phyloP scores from a whole-genome alignment of 192 early-diverging fungal genomes.

The Rhizophagus prolifer region DNA sequence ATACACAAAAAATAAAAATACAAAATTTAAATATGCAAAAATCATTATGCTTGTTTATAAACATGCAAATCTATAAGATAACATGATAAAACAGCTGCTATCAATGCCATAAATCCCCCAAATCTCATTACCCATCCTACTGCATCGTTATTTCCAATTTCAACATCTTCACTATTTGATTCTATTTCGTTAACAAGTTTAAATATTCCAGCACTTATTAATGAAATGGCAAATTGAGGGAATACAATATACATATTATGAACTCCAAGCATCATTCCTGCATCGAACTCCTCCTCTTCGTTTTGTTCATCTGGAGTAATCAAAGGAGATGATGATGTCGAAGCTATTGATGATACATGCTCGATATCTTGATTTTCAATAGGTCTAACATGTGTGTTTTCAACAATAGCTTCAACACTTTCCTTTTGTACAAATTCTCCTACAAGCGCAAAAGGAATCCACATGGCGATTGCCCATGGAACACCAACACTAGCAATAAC shows the following conservation, averaged over 20 bases:
- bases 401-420: not conserved
- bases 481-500: slow-evolving; percentile 76
- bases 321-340: not conserved
- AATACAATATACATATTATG: slow-evolving; percentile 95
- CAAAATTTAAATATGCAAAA: not conserved
- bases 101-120: slow-evolving; percentile 67
- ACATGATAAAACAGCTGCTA: slow-evolving; percentile 61
- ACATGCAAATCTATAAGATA: slow-evolving; percentile 24
- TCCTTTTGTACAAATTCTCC: slow-evolving; percentile 64
- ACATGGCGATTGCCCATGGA: slow-evolving; percentile 85
- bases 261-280: slow-evolving; percentile 84
- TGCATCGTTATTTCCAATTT: slow-evolving; percentile 35
- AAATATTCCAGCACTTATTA: slow-evolving; percentile 51
- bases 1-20: not conserved
- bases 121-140: slow-evolving; percentile 70
- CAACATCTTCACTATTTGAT: slow-evolving; percentile 8
- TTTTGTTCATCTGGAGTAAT: not conserved
- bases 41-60: not conserved
- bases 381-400: not conserved
- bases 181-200: slow-evolving; percentile 27
- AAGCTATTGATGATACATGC: slow-evolving; percentile 11
- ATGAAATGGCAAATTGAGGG: slow-evolving; percentile 83
- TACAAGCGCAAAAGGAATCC: slow-evolving; percentile 92
- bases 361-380: slow-evolving; percentile 12
- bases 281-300: slow-evolving; percentile 32